Base-by-base conservation (phyloP, 2,329 filamentous ascomycete genomes). In the Fusarium succisae region DNA sequence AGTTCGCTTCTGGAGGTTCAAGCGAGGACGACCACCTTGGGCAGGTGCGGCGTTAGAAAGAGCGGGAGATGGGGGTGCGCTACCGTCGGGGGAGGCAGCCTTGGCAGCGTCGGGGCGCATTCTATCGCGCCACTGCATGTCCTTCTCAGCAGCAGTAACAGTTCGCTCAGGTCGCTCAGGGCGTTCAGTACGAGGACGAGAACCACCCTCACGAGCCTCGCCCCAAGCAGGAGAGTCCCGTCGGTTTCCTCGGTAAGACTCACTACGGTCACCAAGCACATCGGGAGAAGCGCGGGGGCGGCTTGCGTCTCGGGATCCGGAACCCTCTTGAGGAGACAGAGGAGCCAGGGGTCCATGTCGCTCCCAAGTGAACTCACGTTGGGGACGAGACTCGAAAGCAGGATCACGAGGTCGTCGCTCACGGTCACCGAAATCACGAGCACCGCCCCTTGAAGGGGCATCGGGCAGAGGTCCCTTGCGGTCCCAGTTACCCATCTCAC, bases 1-100 rank as follows among this genome's bases (percentile, higher is more conserved):
- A 8, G 95, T 98, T 76, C 96, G 91, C 89, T 98, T 98, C 74
- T 91, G 86, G 32, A 99, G 90, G 82, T 98, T 96, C 79, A 99
- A 85, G 80, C 90, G 94, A 38, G 96, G 96, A 67, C 96, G 92
- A 50, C 89, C 87, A 66, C 86, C 86, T 15, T 85, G 84, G 55
- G 87, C 85, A 9, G 85, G 84, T 22, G 87, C 84, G 44, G 84
- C 82, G 24, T 85, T 78, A 13, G 85, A 82, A 50, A 91, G 89
- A 22, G 91, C 91, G 54, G 95, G 94, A 30, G 94, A 91, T 11
- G 94, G 91, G 15, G 94, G 93, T 76, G 92, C 91, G 80, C 92
- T 95, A 67, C 90, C 89, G 69, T 96, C 93, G 60, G 92, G 92
- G 43, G 88, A 89, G 28, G 91, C 88, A 18, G 92, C 91, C 82